Evolutionary conservation across 306 rosid species (phyloP).

Genomic region (Heteromeles arbutifolia): DNA sequence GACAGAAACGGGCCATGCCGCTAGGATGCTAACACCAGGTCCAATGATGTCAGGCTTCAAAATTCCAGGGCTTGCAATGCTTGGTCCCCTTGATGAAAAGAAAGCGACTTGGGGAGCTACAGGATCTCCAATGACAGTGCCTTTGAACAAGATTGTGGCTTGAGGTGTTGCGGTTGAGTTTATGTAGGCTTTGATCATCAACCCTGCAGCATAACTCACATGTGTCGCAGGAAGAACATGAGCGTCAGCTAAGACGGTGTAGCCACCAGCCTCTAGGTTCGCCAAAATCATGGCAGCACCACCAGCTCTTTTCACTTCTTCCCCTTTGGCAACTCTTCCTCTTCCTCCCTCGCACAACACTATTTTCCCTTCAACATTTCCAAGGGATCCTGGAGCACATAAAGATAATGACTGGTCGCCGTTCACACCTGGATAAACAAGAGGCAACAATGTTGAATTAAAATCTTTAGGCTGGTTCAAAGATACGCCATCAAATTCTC

Average conservation of each 20-base stretch:
- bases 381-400: conserved; percentile 28
- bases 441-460: conserved; percentile 16
- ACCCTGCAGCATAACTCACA: conserved; percentile 28
- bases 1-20: conserved; percentile 35
- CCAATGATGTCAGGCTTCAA: conserved; percentile 56
- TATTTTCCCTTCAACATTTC: conserved; percentile 28
- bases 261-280: conserved; percentile 8
- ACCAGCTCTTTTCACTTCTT: conserved; percentile 31
- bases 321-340: neutral
- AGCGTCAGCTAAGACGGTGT: conserved; percentile 12
- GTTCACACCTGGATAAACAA: conserved; percentile 35
- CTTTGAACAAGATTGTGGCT: conserved; percentile 41
- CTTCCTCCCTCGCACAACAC: conserved; percentile 45
- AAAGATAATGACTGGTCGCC: conserved; percentile 2
- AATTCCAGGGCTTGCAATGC: conserved; percentile 35
- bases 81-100: conserved; percentile 62
- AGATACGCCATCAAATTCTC: conserved; percentile 34
- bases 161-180: conserved; percentile 29
- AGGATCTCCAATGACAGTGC: conserved; percentile 40
- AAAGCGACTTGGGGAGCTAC: conserved; percentile 28
- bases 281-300: conserved; percentile 47
- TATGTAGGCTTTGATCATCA: conserved; percentile 31
- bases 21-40: conserved; percentile 47
- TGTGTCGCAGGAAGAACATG: conserved; percentile 42
- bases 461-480: conserved; percentile 30